Conservation (phyloP, 495 filamentous ascomycete species). For the Achaetomiella virescens region DNA sequence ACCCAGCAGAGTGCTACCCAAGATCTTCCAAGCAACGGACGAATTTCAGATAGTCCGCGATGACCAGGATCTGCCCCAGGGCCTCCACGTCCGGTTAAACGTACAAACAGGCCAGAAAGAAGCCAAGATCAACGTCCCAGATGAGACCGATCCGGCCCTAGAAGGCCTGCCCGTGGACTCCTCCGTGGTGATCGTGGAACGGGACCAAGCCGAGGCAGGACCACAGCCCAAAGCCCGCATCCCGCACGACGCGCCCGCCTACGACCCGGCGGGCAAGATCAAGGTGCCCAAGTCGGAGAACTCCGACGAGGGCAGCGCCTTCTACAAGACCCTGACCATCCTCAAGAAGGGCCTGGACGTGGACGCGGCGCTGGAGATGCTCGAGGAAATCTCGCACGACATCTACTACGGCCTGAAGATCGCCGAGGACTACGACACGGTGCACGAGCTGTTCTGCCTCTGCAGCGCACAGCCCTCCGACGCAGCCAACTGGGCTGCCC, state of each 20-base stretch:
- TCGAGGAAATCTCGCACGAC: constrained; percentile 57
- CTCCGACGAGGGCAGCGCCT: constrained; percentile 23
- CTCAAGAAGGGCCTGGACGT: constrained; percentile 37
- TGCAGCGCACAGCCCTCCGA: constrained; percentile 19
- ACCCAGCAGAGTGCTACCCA: constrained; percentile 59
- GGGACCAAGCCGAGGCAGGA: constrained; percentile 11
- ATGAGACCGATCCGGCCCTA: constrained; percentile 37
- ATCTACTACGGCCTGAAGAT: constrained; percentile 65
- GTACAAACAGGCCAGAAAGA: constrained; percentile 56
- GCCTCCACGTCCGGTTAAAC: constrained; percentile 59
- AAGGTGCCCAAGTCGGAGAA: constrained; percentile 37
- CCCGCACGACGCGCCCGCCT: constrained; percentile 38
- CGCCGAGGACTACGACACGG: constrained; percentile 41
- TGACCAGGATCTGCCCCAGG: constrained; percentile 58
- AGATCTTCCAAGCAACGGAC: constrained; percentile 53
- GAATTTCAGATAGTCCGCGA: constrained; percentile 55
- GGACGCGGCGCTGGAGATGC: constrained; percentile 40
- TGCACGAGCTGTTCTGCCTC: constrained; percentile 41
- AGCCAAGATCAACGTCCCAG: constrained; percentile 53
- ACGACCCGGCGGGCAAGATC: constrained; percentile 47
- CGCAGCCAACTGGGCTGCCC: constrained; percentile 14
- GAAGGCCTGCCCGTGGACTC: constrained; percentile 43
- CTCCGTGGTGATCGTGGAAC: constrained; percentile 41
- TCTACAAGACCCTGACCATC: constrained; percentile 39
- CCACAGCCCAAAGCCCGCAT: constrained; percentile 4